phyloP scores from a whole-genome alignment of 331 rosid genomes.

The Rhamnella rubrinervis region DNA sequence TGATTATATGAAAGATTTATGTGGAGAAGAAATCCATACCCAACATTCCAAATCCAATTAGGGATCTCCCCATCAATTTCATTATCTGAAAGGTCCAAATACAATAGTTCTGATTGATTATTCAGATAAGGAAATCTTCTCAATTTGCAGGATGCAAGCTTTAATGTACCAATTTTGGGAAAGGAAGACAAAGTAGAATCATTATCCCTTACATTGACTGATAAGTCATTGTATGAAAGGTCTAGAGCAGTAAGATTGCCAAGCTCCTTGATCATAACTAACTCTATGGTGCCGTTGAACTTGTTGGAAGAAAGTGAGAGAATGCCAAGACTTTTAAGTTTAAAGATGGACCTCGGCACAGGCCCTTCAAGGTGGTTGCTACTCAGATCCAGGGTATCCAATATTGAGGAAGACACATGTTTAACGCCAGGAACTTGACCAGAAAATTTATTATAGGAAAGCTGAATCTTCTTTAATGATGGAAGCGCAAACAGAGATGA shows the following conservation, averaged over 20 bases:
- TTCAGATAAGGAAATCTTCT: conserved; percentile 35
- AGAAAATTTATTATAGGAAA: too few species aligned
- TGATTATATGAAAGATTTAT: conserved; percentile 18
- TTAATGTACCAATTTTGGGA: conserved; percentile 24
- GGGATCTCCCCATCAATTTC: conserved; percentile 36
- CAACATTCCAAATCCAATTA: conserved; percentile 48
- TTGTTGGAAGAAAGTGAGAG: conserved; percentile 43
- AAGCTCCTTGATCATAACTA: conserved; percentile 4
- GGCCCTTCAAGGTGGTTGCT: too few species aligned
- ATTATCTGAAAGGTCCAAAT: conserved; percentile 52
- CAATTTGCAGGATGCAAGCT: conserved; percentile 39
- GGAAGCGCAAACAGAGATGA: neutral
- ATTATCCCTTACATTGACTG: neutral
- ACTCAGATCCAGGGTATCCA: too few species aligned
- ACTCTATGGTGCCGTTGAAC: conserved; percentile 25
- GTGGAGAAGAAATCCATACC: neutral
- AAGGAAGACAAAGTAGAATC: neutral
- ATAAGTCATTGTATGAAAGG: conserved; percentile 47
- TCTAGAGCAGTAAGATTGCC: conserved; percentile 35
- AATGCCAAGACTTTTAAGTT: conserved; percentile 7
- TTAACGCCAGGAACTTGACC: too few species aligned
- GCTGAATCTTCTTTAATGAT: rapidly evolving
- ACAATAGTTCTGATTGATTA: conserved; percentile 25
- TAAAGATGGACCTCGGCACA: too few species aligned
- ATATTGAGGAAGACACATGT: too few species aligned